These are phyloP conservation scores for Metschnikowia kunwiensis DNA, from an alignment of 805 yeast genomes.

Conservation along the genomic window DNA sequence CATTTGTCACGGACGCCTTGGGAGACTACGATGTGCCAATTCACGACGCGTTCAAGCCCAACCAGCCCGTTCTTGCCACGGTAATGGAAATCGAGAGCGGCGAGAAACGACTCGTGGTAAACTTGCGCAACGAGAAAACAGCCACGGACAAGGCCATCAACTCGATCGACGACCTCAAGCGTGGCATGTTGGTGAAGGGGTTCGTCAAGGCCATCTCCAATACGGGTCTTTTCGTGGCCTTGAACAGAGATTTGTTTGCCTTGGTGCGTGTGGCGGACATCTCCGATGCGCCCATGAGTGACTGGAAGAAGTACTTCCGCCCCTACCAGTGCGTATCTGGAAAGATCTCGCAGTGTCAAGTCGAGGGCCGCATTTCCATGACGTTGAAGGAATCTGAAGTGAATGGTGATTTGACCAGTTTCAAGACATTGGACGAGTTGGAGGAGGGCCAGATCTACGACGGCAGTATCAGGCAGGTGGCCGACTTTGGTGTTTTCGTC, in stretches of 20 bases:
- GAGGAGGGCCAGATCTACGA: conserved; percentile 67
- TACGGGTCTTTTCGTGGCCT: conserved; percentile 71
- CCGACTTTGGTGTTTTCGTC: conserved; percentile 90
- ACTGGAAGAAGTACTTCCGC: conserved; percentile 79
- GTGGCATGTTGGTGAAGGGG: conserved; percentile 79
- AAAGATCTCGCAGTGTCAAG: conserved; percentile 61
- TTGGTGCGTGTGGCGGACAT: conserved; percentile 78
- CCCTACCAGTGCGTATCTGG: conserved; percentile 73
- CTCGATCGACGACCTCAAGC: conserved; percentile 50
- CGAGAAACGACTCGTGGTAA: conserved; percentile 56
- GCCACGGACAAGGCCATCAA: conserved; percentile 50
- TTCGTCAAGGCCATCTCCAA: conserved; percentile 71
- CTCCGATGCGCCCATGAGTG: conserved; percentile 76
- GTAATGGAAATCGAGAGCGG: conserved; percentile 47
- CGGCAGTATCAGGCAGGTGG: conserved; percentile 73
- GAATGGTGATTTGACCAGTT: conserved; percentile 58
- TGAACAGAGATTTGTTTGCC: conserved; percentile 70
- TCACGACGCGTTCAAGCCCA: conserved; percentile 46
- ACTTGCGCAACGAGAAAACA: conserved; percentile 51
- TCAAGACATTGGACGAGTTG: conserved; percentile 66
- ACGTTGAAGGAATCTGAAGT: conserved; percentile 81
- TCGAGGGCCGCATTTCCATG: conserved; percentile 64
- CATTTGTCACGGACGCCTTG: conserved; percentile 75
- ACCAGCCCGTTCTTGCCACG: conserved; percentile 57
- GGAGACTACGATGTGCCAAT: conserved; percentile 59